phyloP scores from a whole-genome alignment of 2,329 filamentous ascomycete species.

The Trichophyton benhamiae region DNA sequence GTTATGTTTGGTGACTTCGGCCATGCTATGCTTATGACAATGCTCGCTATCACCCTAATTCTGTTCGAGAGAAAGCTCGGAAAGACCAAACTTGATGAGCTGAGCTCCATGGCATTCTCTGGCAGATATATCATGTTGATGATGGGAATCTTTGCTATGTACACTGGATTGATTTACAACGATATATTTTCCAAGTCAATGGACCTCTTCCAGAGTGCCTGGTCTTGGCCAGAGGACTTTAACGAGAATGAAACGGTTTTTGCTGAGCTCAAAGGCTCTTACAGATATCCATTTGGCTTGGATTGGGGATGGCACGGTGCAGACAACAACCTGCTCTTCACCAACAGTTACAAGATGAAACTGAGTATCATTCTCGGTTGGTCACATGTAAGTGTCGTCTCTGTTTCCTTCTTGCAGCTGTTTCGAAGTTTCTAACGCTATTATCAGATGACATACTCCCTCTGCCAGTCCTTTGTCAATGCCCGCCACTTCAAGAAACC shows the following conservation, averaged over 20 bases:
- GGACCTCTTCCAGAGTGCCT: conserved; percentile 77
- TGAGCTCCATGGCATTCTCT: conserved; percentile 98
- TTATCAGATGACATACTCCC: conserved; percentile 79
- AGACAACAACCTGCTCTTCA: conserved; percentile 89
- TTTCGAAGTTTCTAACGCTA: background rate
- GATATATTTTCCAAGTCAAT: conserved; percentile 92
- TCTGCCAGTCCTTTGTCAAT: conserved; percentile 86
- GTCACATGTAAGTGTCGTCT: conserved; percentile 49
- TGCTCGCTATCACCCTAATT: conserved; percentile 80
- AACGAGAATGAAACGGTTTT: conserved; percentile 51
- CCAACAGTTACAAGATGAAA: conserved; percentile 99
- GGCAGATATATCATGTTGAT: conserved; percentile 96
- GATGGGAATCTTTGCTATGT: conserved; percentile 96
- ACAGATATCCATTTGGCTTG: conserved; percentile 89
- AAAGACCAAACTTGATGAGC: conserved; percentile 84
- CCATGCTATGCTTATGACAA: conserved; percentile 79
- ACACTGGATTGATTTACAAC: conserved; percentile 95
- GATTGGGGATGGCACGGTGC: conserved; percentile 96
- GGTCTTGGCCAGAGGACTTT: conserved; percentile 68
- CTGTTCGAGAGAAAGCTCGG: conserved; percentile 79
- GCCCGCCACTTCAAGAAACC: conserved; percentile 87
- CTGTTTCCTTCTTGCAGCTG: no score
- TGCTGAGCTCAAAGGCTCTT: conserved; percentile 56
- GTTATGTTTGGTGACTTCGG: conserved; percentile 99
- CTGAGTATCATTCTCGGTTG: conserved; percentile 95